These are phyloP conservation scores for Phaeotremella fagi DNA, from an alignment of 768 basidiomycete genomes.

Conservation along the genomic window DNA sequence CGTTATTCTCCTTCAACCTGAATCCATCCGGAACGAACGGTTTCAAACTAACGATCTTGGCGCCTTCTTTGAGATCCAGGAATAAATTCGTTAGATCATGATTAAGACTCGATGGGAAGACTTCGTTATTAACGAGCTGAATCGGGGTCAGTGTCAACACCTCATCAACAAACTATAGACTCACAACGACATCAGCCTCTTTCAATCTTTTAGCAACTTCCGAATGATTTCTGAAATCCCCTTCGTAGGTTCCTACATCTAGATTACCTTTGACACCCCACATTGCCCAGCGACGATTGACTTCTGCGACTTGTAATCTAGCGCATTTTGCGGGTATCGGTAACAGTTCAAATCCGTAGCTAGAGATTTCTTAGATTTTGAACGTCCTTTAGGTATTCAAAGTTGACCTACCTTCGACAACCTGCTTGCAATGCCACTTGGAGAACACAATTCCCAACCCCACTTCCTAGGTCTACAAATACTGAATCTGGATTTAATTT, in stretches of 20 bases:
- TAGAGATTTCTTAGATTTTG: constrained; percentile 23
- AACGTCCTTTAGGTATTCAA: too few relatives aligned
- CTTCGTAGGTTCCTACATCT: constrained; percentile 71
- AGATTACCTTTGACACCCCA: constrained; percentile 75
- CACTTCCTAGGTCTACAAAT: constrained; percentile 79
- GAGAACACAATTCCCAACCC: constrained; percentile 77
- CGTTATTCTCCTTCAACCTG: constrained; percentile 77
- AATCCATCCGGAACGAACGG: constrained; percentile 70
- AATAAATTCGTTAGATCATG: constrained; percentile 81
- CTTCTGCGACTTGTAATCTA: constrained; percentile 66
- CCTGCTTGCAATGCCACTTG: constrained; percentile 70
- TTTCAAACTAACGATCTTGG: constrained; percentile 78
- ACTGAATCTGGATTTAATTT: constrained; percentile 59
- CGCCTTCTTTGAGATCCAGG: constrained; percentile 88
- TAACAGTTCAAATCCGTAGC: constrained; percentile 77
- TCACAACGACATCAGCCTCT: constrained; percentile 83
- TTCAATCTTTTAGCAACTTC: constrained; percentile 66
- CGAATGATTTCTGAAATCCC: constrained; percentile 71
- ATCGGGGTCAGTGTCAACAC: constrained; percentile 1
- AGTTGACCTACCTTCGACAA: constrained; percentile 14
- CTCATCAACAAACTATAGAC: constrained; percentile 66
- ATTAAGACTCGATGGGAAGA: constrained; percentile 59
- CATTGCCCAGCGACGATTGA: constrained; percentile 73
- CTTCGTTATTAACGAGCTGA: constrained; percentile 48
- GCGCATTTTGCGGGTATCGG: constrained; percentile 76